Conservation (phyloP, 2,329 filamentous ascomycete species). For the Huntiella decipiens region DNA sequence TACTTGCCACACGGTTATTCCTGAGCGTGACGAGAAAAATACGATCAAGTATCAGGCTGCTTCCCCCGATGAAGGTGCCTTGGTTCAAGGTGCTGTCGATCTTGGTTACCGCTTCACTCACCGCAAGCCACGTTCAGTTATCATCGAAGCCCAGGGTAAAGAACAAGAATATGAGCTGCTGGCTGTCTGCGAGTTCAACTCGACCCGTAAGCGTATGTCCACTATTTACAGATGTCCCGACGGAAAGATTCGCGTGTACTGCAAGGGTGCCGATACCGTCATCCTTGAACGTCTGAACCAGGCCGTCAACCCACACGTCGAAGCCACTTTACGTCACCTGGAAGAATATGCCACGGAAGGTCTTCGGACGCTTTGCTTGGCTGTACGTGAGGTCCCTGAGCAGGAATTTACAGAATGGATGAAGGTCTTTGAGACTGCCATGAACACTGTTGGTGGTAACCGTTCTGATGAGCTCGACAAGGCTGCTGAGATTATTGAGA, state of each 20-base stretch:
- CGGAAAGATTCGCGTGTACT: conserved; percentile 83
- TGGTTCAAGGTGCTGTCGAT: conserved; percentile 73
- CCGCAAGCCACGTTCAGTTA: conserved; percentile 72
- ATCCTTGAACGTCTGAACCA: conserved; percentile 78
- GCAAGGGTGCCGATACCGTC: conserved; percentile 93
- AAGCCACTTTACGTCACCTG: conserved; percentile 81
- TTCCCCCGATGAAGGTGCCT: conserved; percentile 89
- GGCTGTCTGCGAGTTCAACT: conserved; percentile 95
- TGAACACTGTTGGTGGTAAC: conserved; percentile 80
- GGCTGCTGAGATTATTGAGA: conserved; percentile 86
- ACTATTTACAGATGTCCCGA: conserved; percentile 92
- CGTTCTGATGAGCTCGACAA: conserved; percentile 92
- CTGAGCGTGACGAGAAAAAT: conserved; percentile 64
- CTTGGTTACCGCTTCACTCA: conserved; percentile 84
- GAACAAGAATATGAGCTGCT: conserved; percentile 74
- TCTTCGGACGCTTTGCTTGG: conserved; percentile 80
- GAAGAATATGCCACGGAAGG: conserved; percentile 97
- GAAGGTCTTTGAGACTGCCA: conserved; percentile 67
- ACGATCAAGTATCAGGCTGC: conserved; percentile 95
- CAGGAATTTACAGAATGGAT: conserved; percentile 78
- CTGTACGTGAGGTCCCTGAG: conserved; percentile 83
- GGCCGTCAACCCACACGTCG: conserved; percentile 61
- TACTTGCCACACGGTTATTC: conserved; percentile 94
- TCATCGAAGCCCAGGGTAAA: conserved; percentile 56
- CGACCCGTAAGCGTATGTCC: conserved; percentile 86